These are phyloP conservation scores for Alisma plantagoaquatica DNA, from an alignment of 106 monocot species.

Conservation along the genomic window DNA sequence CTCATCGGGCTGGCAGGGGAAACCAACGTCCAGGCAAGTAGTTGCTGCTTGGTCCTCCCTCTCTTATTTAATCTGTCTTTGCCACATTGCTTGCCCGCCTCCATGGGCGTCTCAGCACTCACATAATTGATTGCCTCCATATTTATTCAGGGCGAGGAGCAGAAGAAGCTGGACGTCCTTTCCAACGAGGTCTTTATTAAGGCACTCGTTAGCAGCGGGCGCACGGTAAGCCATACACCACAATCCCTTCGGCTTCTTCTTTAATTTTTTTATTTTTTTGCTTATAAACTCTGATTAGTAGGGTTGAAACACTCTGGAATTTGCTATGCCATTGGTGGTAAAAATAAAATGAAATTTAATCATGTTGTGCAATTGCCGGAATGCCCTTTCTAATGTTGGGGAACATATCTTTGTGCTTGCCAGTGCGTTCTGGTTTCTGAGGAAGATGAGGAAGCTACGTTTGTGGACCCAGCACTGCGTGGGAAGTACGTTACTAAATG, in stretches of 20 bases:
- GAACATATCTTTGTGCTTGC: too few relatives aligned
- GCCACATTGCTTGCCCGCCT: too few relatives aligned
- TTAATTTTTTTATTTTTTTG: too few relatives aligned
- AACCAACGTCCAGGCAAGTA: conserved; percentile 77
- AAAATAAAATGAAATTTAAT: too few relatives aligned
- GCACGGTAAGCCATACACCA: conserved; percentile 66
- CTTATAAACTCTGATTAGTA: too few relatives aligned
- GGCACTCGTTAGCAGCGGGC: conserved; percentile 79
- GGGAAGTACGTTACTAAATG: conserved; percentile 86
- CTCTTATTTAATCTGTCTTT: too few relatives aligned
- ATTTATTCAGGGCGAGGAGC: conserved; percentile 79
- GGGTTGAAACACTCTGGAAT: too few relatives aligned
- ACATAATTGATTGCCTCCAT: neutral
- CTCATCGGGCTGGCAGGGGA: conserved; percentile 94
- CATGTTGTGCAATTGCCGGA: too few relatives aligned
- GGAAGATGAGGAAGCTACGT: conserved; percentile 89
- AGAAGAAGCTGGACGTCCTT: conserved; percentile 96
- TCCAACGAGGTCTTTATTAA: conserved; percentile 98
- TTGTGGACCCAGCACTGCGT: conserved; percentile 77
- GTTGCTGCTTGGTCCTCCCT: neutral
- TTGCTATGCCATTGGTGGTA: too few relatives aligned
- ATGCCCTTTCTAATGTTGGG: too few relatives aligned
- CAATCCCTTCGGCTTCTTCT: too few relatives aligned
- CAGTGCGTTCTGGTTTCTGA: conserved; percentile 96
- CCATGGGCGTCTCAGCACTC: too few relatives aligned